Evolutionary conservation across 352 stramenopile genomes (phyloP), one percentile per base, ranked within the genome.

Genomic region (Pythium guiyangense): DNA sequence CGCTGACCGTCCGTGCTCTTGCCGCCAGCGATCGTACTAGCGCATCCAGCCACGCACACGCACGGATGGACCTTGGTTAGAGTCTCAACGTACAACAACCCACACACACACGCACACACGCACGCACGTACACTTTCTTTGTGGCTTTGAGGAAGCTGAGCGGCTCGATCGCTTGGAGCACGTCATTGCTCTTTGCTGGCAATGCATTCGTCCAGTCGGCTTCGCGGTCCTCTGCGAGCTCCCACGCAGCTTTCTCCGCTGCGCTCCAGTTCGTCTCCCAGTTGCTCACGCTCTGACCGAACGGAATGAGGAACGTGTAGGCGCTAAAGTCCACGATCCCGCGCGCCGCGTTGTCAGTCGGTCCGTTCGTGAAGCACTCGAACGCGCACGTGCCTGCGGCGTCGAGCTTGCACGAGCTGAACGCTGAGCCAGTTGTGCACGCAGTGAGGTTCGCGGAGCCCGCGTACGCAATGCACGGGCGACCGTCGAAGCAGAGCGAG

Each of bases 241-340:
- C 63, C 12, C 54, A 65, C 42, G 46, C 67, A 6, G 69, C 55
- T 9, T 60, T 63, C 20, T 54, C 58, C 15, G 51, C 66, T 4
- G 12, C 22, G 12, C 50, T 76, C 67, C 74, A 84, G 31, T 66
- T 83, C 25, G 50, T 52, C 42, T 86, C 73, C 52, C 60, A 81
- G 25, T 72, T 71, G 57, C 71, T 83, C 62, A 73, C 52, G 20
- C 57, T 66, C 14, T 10, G 47, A 22, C 74, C 77, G 39, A 86
- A 86, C n/a, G 78, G 74, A 45, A 88, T 72, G 40, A 85, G 64
- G 39, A 88, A 86, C 2, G 67, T 71, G 51, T 85, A 85, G 26
- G 61, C 42, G 4, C 62, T 71, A 53, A 74, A 86, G 35, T 79
- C 65, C 9, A 85, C 60, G 17, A 78, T 60, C 27, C 70, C 76